A percentile compares a stretch with the other conserved stretches of the same genome.
phyloP scores from a whole-genome alignment of 2,329 filamentous ascomycete genomes.

The Alternaria incomplexa region DNA sequence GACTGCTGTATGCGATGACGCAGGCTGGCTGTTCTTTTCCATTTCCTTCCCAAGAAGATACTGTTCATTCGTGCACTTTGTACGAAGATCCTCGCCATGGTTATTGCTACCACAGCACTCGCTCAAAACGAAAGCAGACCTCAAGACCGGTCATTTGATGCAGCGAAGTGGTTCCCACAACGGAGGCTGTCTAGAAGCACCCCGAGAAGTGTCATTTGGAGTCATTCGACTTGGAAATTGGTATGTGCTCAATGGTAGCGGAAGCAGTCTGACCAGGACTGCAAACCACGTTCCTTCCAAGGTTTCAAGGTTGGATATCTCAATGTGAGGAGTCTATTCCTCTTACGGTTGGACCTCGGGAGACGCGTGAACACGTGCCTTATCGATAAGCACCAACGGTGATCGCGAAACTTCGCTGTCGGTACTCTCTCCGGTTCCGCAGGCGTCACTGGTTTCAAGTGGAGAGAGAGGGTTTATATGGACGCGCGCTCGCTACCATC shows the following conservation, averaged over 20 bases:
- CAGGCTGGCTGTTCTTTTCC: neutral
- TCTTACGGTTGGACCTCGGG: neutral
- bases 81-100: neutral
- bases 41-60: neutral
- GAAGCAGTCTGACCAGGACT: neutral
- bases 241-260: neutral
- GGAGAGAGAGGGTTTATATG: neutral
- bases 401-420: neutral
- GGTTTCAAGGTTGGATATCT: neutral
- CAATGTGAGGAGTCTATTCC: neutral
- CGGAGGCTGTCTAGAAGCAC: neutral
- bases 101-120: neutral
- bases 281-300: neutral
- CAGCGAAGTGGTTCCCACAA: neutral
- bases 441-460: neutral
- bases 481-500: neutral
- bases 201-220: neutral
- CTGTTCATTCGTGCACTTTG: neutral
- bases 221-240: neutral
- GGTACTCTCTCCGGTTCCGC: neutral
- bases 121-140: neutral
- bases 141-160: neutral
- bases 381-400: neutral
- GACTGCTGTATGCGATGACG: neutral
- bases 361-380: neutral